Percentiles rank a stretch among this genome's conserved stretches.
phyloP scores from a whole-genome alignment of 164 flowering plant genomes.

The Buxus sempervirens region DNA sequence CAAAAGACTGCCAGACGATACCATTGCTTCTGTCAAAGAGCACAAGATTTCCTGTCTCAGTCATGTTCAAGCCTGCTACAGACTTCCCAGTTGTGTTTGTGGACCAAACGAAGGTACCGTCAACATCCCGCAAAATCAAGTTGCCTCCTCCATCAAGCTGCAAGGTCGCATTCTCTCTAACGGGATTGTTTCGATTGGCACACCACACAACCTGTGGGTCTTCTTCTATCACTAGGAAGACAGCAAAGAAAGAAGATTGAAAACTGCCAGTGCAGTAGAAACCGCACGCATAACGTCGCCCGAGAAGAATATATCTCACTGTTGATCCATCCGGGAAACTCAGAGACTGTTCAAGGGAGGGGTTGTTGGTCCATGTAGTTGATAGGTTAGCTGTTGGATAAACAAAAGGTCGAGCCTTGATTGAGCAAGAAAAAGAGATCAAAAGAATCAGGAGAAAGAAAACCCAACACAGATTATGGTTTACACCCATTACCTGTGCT shows the following conservation, averaged over 20 bases:
- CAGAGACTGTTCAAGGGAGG: neutral
- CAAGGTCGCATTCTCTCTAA: conserved; percentile 14
- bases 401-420: conserved; percentile 6
- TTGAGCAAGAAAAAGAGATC: neutral
- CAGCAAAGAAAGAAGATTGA: conserved; percentile 12
- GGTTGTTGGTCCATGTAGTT: conserved; percentile 18
- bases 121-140: conserved; percentile 20
- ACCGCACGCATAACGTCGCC: conserved; percentile 20
- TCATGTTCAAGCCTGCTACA: conserved; percentile 21
- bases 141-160: conserved; percentile 22
- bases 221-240: too few relatives aligned
- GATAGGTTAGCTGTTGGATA: conserved; percentile 15
- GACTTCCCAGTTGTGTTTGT: conserved; percentile 18
- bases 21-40: conserved; percentile 8
- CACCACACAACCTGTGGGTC: conserved; percentile 1
- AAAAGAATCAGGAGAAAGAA: neutral
- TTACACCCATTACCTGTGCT: neutral
- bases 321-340: conserved; percentile 6
- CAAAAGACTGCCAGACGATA: conserved; percentile 30
- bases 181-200: conserved; percentile 18
- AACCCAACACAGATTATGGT: conserved; percentile 1
- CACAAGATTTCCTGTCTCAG: conserved; percentile 21
- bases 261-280: conserved; percentile 23
- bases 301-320: conserved; percentile 16
- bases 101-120: conserved; percentile 23